These are phyloP conservation scores for Ophiostoma tasmaniense DNA, from an alignment of 2,329 filamentous ascomycete species.

Conservation along the genomic window DNA sequence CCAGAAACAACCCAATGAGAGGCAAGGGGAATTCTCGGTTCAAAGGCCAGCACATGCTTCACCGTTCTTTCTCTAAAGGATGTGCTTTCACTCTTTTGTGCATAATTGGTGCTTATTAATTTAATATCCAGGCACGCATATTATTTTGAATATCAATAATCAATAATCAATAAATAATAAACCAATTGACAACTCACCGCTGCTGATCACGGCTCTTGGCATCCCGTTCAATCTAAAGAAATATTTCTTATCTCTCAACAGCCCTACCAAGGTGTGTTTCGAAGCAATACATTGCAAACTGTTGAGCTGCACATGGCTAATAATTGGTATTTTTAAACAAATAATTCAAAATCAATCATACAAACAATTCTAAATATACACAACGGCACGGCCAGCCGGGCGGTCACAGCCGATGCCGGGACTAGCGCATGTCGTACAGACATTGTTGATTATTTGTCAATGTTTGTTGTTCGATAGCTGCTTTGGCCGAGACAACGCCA, in stretches of 20 bases:
- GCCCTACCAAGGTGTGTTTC: too few species aligned
- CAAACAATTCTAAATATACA: too few species aligned
- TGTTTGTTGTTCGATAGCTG: too few species aligned
- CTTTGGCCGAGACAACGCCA: too few species aligned
- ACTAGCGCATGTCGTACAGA: constrained; percentile 5
- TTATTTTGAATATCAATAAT: too few species aligned
- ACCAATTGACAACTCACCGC: background rate
- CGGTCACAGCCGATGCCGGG: constrained; percentile 6
- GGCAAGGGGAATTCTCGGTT: background rate
- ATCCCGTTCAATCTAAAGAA: background rate
- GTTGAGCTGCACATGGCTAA: constrained; percentile 2
- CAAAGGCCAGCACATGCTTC: background rate
- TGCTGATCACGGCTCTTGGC: background rate
- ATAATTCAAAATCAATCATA: too few species aligned
- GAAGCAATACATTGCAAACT: too few species aligned
- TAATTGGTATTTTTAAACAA: too few species aligned
- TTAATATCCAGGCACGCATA: too few species aligned
- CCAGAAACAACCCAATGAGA: background rate
- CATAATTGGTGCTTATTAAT: background rate
- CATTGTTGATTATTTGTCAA: too few species aligned
- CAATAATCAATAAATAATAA: background rate
- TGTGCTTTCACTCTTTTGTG: background rate
- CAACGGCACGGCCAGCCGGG: constrained; percentile 2
- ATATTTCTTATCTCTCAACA: too few species aligned
- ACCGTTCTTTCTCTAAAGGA: background rate